Evolutionary conservation across 352 stramenopile genomes (phyloP).

Genomic region (Phytophthora crassamura): DNA sequence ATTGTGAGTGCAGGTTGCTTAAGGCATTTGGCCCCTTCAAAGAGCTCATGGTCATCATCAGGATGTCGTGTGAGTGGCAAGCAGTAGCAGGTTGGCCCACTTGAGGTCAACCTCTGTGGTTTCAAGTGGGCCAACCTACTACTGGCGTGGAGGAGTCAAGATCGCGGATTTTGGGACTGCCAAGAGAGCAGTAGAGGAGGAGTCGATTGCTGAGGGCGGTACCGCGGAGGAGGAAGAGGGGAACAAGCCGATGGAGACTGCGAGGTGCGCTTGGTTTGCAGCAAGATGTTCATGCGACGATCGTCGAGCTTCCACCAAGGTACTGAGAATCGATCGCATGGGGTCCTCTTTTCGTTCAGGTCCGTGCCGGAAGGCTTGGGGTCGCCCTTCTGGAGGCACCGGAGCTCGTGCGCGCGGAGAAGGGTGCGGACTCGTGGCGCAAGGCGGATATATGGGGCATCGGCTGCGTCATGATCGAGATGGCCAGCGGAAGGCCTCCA

Average conservation of each 20-base stretch:
- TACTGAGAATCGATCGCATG: too few relatives aligned
- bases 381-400: constrained; percentile 92
- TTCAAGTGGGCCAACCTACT: constrained; percentile 91
- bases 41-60: constrained; percentile 72
- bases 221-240: constrained; percentile 17
- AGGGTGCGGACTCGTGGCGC: constrained; percentile 75
- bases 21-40: constrained; percentile 82
- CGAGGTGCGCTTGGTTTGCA: constrained; percentile 16
- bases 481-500: constrained; percentile 86
- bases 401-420: constrained; percentile 92
- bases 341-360: constrained; percentile 25
- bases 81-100: too few relatives aligned
- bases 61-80: too few relatives aligned
- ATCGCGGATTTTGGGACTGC: constrained; percentile 90
- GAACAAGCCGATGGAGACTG: constrained; percentile 22
- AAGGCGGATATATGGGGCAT: constrained; percentile 93
- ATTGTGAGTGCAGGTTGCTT: constrained; percentile 57
- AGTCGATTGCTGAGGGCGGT: neutral
- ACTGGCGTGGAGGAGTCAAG: constrained; percentile 76
- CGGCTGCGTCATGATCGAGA: constrained; percentile 91
- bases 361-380: constrained; percentile 81
- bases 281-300: too few relatives aligned
- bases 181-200: constrained; percentile 37
- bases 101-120: too few relatives aligned
- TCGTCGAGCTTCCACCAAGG: neutral